These are phyloP conservation scores for Gaeumannomyces sp. DNA, from an alignment of 2,329 filamentous ascomycete genomes.

Conservation along the genomic window DNA sequence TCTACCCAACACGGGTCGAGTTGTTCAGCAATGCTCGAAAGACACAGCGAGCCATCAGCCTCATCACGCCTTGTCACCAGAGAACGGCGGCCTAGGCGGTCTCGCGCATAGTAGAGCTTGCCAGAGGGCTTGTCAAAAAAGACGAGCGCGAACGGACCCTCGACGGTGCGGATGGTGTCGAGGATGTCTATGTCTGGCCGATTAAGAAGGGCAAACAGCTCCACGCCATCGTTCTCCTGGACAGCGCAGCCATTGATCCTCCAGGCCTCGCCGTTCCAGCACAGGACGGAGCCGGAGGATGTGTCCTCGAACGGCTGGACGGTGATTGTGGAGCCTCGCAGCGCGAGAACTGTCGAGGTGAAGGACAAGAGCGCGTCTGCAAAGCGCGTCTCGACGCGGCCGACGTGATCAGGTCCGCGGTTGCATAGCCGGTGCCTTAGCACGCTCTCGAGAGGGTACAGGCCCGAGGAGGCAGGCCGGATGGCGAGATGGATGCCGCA, in stretches of 20 bases:
- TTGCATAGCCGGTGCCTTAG: slow-evolving; percentile 43
- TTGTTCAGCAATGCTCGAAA: slow-evolving; percentile 66
- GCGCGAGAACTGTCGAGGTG: slow-evolving; percentile 78
- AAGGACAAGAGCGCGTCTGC: slow-evolving; percentile 48
- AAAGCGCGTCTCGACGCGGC: slow-evolving; percentile 31
- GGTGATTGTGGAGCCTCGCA: slow-evolving; percentile 69
- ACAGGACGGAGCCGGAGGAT: slow-evolving; percentile 59
- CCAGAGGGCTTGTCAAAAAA: slow-evolving; percentile 62
- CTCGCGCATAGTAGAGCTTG: slow-evolving; percentile 74
- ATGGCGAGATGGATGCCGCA: slow-evolving; percentile 55
- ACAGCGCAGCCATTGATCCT: slow-evolving; percentile 54
- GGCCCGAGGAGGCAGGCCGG: slow-evolving; percentile 26
- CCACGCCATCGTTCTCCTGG: slow-evolving; percentile 71
- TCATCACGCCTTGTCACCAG: slow-evolving; percentile 55
- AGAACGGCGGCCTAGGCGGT: slow-evolving; percentile 81
- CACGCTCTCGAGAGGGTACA: slow-evolving; percentile 21
- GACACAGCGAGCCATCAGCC: slow-evolving; percentile 38
- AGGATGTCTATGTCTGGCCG: slow-evolving; percentile 32
- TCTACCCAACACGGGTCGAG: slow-evolving; percentile 59
- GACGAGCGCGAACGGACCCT: slow-evolving; percentile 85
- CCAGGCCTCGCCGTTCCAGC: slow-evolving; percentile 99
- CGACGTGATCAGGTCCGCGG: slow-evolving; percentile 55
- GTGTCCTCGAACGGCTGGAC: slow-evolving; percentile 64
- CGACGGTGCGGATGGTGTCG: slow-evolving; percentile 52
- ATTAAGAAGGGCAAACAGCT: slow-evolving; percentile 55